phyloP scores from a whole-genome alignment of 345 rosid genomes.

The Acer saccharum region DNA sequence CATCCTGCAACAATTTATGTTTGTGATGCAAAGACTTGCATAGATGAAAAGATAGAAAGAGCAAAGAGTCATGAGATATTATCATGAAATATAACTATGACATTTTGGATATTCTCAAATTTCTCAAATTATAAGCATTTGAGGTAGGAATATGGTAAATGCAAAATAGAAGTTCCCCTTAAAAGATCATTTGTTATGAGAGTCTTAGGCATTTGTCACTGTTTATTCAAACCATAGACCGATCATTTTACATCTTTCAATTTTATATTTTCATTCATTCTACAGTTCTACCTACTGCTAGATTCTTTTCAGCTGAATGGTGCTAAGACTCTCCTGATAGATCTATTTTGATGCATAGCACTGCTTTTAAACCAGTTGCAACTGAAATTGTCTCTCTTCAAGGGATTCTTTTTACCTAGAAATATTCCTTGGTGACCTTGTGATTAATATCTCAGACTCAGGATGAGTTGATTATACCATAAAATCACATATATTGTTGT shows the following conservation, averaged over 20 bases:
- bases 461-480: not conserved
- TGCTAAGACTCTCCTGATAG: not conserved
- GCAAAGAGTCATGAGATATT: not conserved
- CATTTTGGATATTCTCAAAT: not conserved
- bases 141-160: no score
- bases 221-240: conserved; percentile 5
- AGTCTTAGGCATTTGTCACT: no score
- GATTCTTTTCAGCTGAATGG: not conserved
- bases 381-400: not conserved
- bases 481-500: no score
- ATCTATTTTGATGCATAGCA: not conserved
- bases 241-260: not conserved
- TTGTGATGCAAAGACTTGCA: not conserved
- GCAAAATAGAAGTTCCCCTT: not conserved
- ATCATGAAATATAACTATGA: not conserved
- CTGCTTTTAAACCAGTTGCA: not conserved
- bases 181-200: not conserved
- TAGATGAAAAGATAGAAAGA: not conserved
- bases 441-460: not conserved
- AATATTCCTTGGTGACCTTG: not conserved
- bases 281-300: not conserved
- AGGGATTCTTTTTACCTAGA: not conserved
- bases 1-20: not conserved
- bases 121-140: not conserved
- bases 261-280: not conserved